Conservation (phyloP, 306 rosid species). For the Styphnolobium japonicum region DNA sequence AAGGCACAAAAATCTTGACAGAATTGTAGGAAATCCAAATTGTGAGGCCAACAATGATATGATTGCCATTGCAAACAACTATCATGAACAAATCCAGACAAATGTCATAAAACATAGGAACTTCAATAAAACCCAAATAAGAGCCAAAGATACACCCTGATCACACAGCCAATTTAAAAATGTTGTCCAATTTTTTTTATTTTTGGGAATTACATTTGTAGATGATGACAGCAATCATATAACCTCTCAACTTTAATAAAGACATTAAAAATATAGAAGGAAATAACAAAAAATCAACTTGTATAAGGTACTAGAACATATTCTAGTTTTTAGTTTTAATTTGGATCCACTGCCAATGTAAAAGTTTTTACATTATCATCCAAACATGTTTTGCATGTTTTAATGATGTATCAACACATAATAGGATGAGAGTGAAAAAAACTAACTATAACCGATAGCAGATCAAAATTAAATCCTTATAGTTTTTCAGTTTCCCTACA, state of each 20-base stretch:
- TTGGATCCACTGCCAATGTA: no score
- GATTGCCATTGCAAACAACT: not conserved
- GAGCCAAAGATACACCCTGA: not conserved
- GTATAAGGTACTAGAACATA: not conserved
- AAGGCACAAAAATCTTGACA: not conserved
- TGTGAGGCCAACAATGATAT: not conserved
- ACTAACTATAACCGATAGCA: no score
- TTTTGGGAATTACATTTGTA: not conserved
- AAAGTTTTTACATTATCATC: no score
- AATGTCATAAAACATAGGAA: not conserved
- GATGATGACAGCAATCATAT: not conserved
- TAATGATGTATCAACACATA: no score
- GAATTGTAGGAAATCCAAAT: not conserved
- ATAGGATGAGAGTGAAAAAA: no score
- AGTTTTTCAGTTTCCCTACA: not conserved
- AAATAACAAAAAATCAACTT: not conserved
- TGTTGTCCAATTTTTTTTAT: not conserved
- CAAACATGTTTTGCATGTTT: no score
- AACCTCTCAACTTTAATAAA: not conserved
- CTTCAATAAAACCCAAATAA: not conserved
- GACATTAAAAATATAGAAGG: not conserved
- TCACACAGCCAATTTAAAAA: no score
- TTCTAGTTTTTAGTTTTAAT: not conserved
- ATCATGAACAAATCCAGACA: not conserved
- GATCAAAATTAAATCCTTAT: no score